These are phyloP conservation scores for Hymenochaete sp. DNA, from an alignment of 1,284 basidiomycete species.

Conservation along the genomic window DNA sequence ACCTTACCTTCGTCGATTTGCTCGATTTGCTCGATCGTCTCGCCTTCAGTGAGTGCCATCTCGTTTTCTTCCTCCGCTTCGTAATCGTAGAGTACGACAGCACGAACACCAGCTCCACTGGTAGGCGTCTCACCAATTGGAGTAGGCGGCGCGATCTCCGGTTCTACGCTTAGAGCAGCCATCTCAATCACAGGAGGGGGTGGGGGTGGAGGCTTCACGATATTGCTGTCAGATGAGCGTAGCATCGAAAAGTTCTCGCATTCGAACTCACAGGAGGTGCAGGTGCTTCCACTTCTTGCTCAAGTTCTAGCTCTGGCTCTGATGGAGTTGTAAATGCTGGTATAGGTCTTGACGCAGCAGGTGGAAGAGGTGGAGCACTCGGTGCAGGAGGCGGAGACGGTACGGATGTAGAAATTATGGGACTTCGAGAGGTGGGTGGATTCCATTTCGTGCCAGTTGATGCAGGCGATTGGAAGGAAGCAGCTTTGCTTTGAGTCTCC, in stretches of 20 bases:
- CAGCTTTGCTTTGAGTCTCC: slow-evolving; percentile 57
- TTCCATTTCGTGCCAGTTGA: slow-evolving; percentile 20
- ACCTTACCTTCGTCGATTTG: slow-evolving; percentile 62
- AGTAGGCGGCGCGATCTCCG: slow-evolving; percentile 32
- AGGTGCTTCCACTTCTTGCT: slow-evolving; percentile 22
- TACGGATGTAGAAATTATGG: slow-evolving; percentile 19
- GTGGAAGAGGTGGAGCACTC: slow-evolving; percentile 25
- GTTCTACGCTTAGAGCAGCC: slow-evolving; percentile 30
- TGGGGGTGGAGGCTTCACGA: slow-evolving; percentile 23
- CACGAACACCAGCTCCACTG: slow-evolving; percentile 42
- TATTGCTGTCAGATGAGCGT: background rate
- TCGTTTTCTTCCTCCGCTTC: slow-evolving; percentile 83
- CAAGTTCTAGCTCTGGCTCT: slow-evolving; percentile 22
- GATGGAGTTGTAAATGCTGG: slow-evolving; percentile 22
- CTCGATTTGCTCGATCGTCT: slow-evolving; percentile 74
- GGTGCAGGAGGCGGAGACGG: slow-evolving; percentile 19
- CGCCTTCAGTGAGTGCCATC: slow-evolving; percentile 71
- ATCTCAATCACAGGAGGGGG: slow-evolving; percentile 32
- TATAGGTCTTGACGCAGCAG: slow-evolving; percentile 25
- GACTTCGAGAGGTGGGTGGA: slow-evolving; percentile 27
- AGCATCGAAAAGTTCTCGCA: background rate
- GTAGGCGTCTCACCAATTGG: slow-evolving; percentile 24
- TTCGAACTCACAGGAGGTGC: slow-evolving; percentile 23
- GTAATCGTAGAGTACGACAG: slow-evolving; percentile 71
- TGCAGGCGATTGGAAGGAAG: slow-evolving; percentile 31